Conservation (phyloP, 2,329 filamentous ascomycete species). For the Didymella lethalis region DNA sequence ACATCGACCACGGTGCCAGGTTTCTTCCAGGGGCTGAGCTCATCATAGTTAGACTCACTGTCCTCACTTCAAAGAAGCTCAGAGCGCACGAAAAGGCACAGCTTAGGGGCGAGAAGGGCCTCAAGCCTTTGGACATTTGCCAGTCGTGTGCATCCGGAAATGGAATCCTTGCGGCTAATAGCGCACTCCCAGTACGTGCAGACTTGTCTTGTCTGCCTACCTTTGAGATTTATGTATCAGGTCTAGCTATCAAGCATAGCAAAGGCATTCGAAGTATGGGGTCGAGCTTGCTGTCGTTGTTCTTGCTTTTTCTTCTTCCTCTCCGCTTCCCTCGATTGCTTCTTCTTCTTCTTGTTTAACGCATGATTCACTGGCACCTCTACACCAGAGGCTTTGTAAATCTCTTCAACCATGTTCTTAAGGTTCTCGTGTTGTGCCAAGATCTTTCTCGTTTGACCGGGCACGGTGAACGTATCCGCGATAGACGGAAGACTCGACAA, state of each 20-base stretch:
- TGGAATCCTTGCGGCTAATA: no score
- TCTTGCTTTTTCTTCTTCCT: slow-evolving; percentile 37
- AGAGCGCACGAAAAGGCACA: no score
- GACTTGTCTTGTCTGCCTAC: no score
- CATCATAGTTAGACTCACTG: no score
- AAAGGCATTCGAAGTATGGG: slow-evolving; percentile 2
- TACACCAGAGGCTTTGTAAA: slow-evolving; percentile 39
- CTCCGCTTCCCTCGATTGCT: slow-evolving; percentile 36
- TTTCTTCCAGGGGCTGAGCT: no score
- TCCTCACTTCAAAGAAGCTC: no score
- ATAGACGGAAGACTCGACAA: slow-evolving; percentile 38
- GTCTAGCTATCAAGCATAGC: slow-evolving; percentile 12
- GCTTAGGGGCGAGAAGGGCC: no score
- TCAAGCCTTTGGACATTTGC: no score
- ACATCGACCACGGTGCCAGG: no score
- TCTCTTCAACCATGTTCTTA: slow-evolving; percentile 34
- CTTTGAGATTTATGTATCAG: background rate
- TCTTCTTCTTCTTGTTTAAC: slow-evolving; percentile 37
- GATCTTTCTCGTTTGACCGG: slow-evolving; percentile 31
- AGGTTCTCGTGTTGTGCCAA: slow-evolving; percentile 29
- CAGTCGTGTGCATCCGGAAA: no score
- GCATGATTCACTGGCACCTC: slow-evolving; percentile 26
- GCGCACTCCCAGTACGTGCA: no score
- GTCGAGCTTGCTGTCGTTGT: slow-evolving; percentile 22
- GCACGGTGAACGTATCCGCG: slow-evolving; percentile 34